Evolutionary conservation across 495 filamentous ascomycete species (phyloP), one percentile per base, ranked within the genome.

Genomic region (Neurospora sp.): DNA sequence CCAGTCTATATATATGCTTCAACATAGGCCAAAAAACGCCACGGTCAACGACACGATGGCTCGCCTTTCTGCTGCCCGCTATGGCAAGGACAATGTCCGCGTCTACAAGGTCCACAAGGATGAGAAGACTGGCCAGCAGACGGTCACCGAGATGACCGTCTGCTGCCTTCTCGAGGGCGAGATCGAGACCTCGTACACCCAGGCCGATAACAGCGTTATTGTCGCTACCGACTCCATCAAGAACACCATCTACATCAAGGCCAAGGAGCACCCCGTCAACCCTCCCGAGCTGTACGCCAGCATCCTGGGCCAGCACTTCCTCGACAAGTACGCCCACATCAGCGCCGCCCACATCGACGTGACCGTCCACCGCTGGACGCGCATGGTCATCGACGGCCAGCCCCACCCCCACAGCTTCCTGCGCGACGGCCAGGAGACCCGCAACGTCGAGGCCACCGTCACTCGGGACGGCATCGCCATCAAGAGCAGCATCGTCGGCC

Each of bases 161-260:
- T 92, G 93, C 82, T 91, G 92, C 66, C 85, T 98, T 20, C 86
- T 99, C 5, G 92, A 97, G 84, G 96, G 96, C 71, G 91, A 93
- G 41, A 97, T 98, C 75, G 93, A 96, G 69, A 88, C 87, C 70
- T 96, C 95, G 90, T 98, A 97, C 86, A 99, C 94, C 73, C 82
- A 88, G 79, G 95, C 93, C 78, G 96, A 99, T 84, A 99, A 99
- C 86, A 92, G 91, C 81, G 92, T 96, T 71, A 88, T 99, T 35
- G 96, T 99, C 48, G 94, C 96, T 70, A 99, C 96, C 46, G 96
- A 99, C 83, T 95, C 94, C 11, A 95, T 97, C 86, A 99, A 99
- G 85, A 97, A 99, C 84, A 97, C 94, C 75, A 90, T 93, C 84
- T 97, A 95, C 84, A 93, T 98, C 88, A 86, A 86, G 78, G 95